Conservation (phyloP, 352 stramenopile species). For the Phytophthora cryptogea region DNA sequence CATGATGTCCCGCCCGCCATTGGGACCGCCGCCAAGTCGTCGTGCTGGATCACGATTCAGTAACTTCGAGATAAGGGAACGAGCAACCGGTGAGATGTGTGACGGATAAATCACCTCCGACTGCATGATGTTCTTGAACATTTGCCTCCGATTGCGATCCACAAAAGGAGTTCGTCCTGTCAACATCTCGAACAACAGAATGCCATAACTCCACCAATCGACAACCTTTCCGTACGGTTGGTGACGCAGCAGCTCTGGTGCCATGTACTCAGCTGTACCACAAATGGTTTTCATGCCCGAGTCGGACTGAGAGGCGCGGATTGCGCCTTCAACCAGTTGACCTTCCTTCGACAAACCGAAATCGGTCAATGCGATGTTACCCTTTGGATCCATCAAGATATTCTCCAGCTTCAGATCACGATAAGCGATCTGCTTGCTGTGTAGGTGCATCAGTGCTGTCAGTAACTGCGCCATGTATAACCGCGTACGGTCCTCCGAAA, state of each 20-base stretch:
- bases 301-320: constrained; percentile 79
- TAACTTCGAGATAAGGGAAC: constrained; percentile 87
- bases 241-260: constrained; percentile 80
- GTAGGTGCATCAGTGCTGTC: constrained; percentile 87
- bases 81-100: constrained; percentile 77
- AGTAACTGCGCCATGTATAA: constrained; percentile 90
- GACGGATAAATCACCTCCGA: constrained; percentile 88
- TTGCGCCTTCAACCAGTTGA: constrained; percentile 79
- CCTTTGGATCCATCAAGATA: constrained; percentile 89
- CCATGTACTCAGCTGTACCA: constrained; percentile 90
- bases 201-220: constrained; percentile 91
- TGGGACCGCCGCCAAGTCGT: constrained; percentile 90
- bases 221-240: constrained; percentile 90
- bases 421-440: constrained; percentile 90
- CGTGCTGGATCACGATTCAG: constrained; percentile 93
- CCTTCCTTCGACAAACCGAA: constrained; percentile 90
- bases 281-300: constrained; percentile 91
- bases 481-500: constrained; percentile 82
- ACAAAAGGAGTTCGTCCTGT: constrained; percentile 88
- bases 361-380: constrained; percentile 88
- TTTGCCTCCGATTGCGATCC: constrained; percentile 85
- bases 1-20: constrained; percentile 89
- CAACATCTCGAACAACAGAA: constrained; percentile 90
- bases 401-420: constrained; percentile 91
- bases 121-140: constrained; percentile 93